phyloP scores from a whole-genome alignment of 495 filamentous ascomycete species.

The Tuber calosporum region DNA sequence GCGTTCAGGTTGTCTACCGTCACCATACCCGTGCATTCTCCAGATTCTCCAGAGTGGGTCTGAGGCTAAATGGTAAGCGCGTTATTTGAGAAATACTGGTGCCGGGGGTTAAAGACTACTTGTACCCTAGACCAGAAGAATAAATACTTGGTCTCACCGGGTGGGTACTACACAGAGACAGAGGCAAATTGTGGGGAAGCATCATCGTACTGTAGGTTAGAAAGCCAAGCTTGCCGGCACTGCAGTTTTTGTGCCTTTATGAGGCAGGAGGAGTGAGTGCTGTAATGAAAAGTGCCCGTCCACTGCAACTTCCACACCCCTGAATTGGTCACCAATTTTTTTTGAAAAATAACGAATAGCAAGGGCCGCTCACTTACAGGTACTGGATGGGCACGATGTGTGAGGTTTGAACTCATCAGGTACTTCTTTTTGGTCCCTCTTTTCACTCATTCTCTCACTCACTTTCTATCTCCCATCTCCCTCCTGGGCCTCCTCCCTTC shows the following conservation, averaged over 20 bases:
- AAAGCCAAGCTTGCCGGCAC: neutral
- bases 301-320: neutral
- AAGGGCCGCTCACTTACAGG: neutral
- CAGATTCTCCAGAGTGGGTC: neutral
- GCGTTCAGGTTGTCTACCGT: neutral
- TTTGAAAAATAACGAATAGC: too few species aligned
- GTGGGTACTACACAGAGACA: neutral
- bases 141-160: neutral
- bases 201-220: neutral
- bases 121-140: neutral
- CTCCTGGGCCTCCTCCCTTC: neutral
- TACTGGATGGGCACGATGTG: neutral
- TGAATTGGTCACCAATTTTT: neutral
- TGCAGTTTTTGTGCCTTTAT: neutral
- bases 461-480: neutral
- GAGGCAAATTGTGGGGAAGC: neutral
- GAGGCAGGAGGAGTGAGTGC: neutral
- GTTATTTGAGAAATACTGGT: neutral
- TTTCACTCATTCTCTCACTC: neutral
- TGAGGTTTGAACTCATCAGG: neutral
- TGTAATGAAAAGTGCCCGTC: neutral
- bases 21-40: neutral
- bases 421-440: neutral
- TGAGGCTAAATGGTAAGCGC: neutral
- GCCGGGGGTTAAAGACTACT: neutral